Evolutionary conservation across 2,329 filamentous ascomycete species (phyloP).

Genomic region (Endocalyx cinctus): DNA sequence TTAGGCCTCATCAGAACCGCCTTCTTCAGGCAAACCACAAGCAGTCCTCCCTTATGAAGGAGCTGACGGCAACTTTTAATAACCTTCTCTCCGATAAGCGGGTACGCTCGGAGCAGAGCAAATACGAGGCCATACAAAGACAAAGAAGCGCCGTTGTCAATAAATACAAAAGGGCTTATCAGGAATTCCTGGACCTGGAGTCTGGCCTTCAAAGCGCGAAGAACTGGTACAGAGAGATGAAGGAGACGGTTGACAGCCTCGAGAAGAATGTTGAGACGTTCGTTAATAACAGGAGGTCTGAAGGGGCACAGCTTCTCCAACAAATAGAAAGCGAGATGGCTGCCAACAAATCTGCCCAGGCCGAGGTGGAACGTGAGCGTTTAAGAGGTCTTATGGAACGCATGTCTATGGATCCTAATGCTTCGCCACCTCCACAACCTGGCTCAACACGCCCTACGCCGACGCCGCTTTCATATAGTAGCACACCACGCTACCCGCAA

Average conservation of each 20-base stretch:
- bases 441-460: slow-evolving; percentile 35
- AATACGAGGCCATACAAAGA: slow-evolving; percentile 83
- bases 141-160: slow-evolving; percentile 77
- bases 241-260: slow-evolving; percentile 84
- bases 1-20: slow-evolving; percentile 85
- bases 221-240: slow-evolving; percentile 94
- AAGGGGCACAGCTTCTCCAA: slow-evolving; percentile 83
- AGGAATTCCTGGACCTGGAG: slow-evolving; percentile 85
- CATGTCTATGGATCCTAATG: slow-evolving; percentile 75
- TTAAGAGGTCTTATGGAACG: slow-evolving; percentile 89
- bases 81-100: slow-evolving; percentile 88
- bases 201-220: slow-evolving; percentile 84
- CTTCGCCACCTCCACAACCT: slow-evolving; percentile 35
- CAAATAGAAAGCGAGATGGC: slow-evolving; percentile 80
- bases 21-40: slow-evolving; percentile 93
- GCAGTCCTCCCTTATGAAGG: slow-evolving; percentile 90
- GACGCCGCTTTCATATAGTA: slow-evolving; percentile 44
- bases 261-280: slow-evolving; percentile 96
- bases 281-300: slow-evolving; percentile 86
- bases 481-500: slow-evolving; percentile 47
- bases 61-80: slow-evolving; percentile 83
- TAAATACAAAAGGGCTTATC: slow-evolving; percentile 86
- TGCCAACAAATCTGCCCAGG: slow-evolving; percentile 54
- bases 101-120: slow-evolving; percentile 88
- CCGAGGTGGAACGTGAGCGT: slow-evolving; percentile 81